Base-by-base conservation (phyloP, 1,284 basidiomycete species). In the Leccinum subrobustum region DNA sequence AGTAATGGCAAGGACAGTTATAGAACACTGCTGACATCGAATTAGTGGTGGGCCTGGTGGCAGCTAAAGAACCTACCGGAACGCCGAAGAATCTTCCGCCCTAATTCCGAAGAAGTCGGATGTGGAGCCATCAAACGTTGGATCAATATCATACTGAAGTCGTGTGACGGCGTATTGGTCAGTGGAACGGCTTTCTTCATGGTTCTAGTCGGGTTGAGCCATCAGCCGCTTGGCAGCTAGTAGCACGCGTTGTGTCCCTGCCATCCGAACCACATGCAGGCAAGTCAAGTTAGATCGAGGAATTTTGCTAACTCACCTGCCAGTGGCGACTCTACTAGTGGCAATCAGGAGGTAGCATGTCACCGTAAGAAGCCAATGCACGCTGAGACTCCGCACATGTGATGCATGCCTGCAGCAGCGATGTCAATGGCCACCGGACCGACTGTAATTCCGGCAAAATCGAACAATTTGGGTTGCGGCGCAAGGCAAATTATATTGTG, bases 111-210 rank as follows among this genome's bases (percentile, higher is more conserved):
- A n/a, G 56, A 47, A n/a, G 25, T 18, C 35, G 31, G 11, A 33
- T 31, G 33, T 37, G 25, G 48, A 59, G 12, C 25, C 37, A 31
- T 25, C 57, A 33, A 60, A 20, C n/a, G 27, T 44, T 63, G 61
- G 20, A 8, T 23, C 44, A 47, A 47, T 20, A 20, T 31, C 29
- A 31, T 47, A 20, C 18, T 47, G 20, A 23, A 23, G 47, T 48
- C 47, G 20, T 48, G 31, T 54, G 31, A 25, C 57, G 23, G 29
- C 37, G 20, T 50, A 23, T n/a, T 33, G 14, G 31, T 25, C 11
- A 63, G 62, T 9, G 6, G 9, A 31, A 25, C 16, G 59, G 31
- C n/a, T 57, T 31, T 18, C 37, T 57, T 51, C 61, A 29, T 37
- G 33, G 11, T 42, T 35, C n/a, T n/a, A n/a, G 20, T 35, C 16